phyloP scores from a whole-genome alignment of 2,329 filamentous ascomycete species.

The Pseudopithomyces maydicus region DNA sequence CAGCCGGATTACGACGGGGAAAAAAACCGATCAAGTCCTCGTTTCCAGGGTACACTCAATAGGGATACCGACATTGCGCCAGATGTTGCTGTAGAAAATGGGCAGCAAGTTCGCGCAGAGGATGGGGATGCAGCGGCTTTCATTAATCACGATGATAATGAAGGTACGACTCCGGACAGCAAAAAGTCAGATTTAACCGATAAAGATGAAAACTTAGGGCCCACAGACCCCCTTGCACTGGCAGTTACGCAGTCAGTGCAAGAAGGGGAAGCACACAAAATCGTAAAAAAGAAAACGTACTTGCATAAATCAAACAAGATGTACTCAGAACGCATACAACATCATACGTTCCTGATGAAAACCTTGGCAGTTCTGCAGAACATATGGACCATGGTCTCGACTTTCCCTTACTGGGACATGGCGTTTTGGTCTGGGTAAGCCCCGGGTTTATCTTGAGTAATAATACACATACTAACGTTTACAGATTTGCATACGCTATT shows the following conservation, averaged over 20 bases:
- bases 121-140: background rate
- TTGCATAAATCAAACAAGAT: background rate
- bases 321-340: background rate
- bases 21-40: no score
- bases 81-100: no score
- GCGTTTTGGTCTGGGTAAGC: constrained; percentile 5
- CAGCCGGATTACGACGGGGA: no score
- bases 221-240: background rate
- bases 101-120: background rate
- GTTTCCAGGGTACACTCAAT: no score
- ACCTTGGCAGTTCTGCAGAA: constrained; percentile 1
- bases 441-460: background rate
- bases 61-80: no score
- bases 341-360: background rate
- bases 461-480: background rate
- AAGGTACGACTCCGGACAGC: background rate
- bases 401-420: constrained; percentile 9
- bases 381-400: constrained; percentile 7
- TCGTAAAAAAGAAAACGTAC: background rate
- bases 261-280: background rate
- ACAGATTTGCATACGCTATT: background rate
- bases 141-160: background rate
- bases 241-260: background rate
- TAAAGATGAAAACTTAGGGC: background rate
- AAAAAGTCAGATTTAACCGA: background rate